Base-by-base conservation (phyloP, 257 asterid species). In the Striga asiatica region DNA sequence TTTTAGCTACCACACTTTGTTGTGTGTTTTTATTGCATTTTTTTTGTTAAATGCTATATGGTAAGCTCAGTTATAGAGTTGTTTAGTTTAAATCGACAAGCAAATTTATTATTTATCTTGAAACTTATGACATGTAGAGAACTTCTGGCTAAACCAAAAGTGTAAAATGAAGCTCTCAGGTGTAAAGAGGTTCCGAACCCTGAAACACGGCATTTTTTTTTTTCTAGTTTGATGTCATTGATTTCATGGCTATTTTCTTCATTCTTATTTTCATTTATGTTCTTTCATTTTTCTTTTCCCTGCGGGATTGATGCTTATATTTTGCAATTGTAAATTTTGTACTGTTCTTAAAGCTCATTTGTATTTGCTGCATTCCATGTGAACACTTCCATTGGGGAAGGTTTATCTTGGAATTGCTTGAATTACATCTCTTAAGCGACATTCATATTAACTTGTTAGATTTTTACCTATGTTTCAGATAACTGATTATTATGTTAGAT, bases 121-220 rank as follows among this genome's bases (percentile, higher is more conserved):
- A 20, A 58, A 27, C n/a, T n/a, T n/a, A n/a, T n/a, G n/a, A n/a
- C n/a, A n/a, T n/a, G 12, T 39, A 22, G 27, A 2, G 20, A 62
- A 18, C 59, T 17, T 50, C 49, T 39, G 22, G 50, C 24, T 49
- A 13, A n/a, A n/a, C n/a, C 20, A 17, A 34, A 50, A 25, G 41
- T 38, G 47, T 14, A 35, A 10, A 17, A 43, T 18, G 45, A 24
- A 42, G 23, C 52, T 62, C 54, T 25, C 24, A 51, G 54, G 67
- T 42, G 53, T 27, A 62, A n/a, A n/a, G n/a, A n/a, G n/a, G n/a
- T n/a, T n/a, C n/a, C n/a, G n/a, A n/a, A n/a, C n/a, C n/a, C n/a
- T n/a, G n/a, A n/a, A 41, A 3, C 18, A 0, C 20, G 2, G 27
- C 12, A 17, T 19, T 29, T 24, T 27, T 62, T 35, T 61, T 61